phyloP scores from a whole-genome alignment of 257 asterid species.

The Primulina eburnea region DNA sequence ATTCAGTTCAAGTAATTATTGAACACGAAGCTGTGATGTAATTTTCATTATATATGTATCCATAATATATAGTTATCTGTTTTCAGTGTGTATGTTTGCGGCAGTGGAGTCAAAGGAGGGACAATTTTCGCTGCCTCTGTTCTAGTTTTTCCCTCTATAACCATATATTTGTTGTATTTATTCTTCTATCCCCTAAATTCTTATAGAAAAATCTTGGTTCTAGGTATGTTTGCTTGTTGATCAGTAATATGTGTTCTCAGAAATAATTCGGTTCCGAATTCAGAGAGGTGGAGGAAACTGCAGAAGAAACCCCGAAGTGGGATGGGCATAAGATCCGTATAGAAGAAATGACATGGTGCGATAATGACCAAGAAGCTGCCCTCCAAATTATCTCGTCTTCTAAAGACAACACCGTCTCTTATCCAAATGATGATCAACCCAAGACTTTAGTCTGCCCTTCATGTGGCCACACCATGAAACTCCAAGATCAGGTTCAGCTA shows the following conservation, averaged over 20 bases:
- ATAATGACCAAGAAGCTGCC: constrained; percentile 27
- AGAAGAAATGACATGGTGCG: constrained; percentile 65
- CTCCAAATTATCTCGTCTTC: constrained; percentile 42
- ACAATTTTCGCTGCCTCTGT: background rate
- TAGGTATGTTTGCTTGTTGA: background rate
- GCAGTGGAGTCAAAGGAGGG: background rate
- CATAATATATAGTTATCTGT: no score
- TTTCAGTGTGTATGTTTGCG: background rate
- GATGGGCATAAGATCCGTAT: constrained; percentile 40
- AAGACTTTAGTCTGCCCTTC: constrained; percentile 43
- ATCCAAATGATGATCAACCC: constrained; percentile 27
- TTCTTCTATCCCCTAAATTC: background rate
- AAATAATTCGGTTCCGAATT: constrained; percentile 13
- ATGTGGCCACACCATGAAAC: constrained; percentile 41
- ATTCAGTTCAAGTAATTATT: constrained; percentile 21
- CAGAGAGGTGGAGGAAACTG: constrained; percentile 25
- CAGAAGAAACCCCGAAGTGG: constrained; percentile 36
- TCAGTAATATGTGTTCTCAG: background rate
- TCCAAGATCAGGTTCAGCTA: constrained; percentile 41
- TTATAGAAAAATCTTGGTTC: background rate
- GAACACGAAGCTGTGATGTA: background rate
- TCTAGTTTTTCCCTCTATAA: background rate
- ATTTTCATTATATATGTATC: no score
- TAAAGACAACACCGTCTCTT: constrained; percentile 19
- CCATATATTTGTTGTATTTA: background rate